Evolutionary conservation across 192 early-diverging fungal species (phyloP), one percentile per base, ranked within the genome.

Genomic region (Haplosporangium gracile): DNA sequence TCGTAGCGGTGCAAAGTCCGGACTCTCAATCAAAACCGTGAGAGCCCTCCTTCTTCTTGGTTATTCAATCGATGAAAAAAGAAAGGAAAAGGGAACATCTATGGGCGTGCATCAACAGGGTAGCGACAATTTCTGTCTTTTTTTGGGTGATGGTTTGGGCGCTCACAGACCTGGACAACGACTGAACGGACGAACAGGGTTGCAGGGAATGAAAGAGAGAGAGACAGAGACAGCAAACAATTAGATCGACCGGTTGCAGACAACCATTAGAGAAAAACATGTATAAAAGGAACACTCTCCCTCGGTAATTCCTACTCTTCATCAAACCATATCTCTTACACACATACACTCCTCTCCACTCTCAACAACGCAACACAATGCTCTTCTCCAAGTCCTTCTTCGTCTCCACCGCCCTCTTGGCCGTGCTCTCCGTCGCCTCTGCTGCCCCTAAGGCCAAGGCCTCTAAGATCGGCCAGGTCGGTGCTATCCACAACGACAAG

Each of bases 311-410:
- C 29, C 26, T 32, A 65, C 60, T 65, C 60, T 29, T 32, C 60
- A 65, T 65, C 60, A 65, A 65, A 65, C 60, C n/a, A 65, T 34
- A 11, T 65, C 60, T 65, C 49, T 51, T 22, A 20, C 49, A 20
- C 49, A 18, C 49, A 20, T 18, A 51, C 49, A 51, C 18, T 18
- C 60, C 60, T 29, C 60, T 65, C 60, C 29, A 29, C 60, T 65
- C 26, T 29, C 11, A 65, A 26, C 24, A 63, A 63, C 60, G 32
- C 60, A 39, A 39, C 72, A 80, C 24, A 47, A 84, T 84, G 82
- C 45, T 84, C 29, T 84, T 84, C 77, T 68, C 69, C 32, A 84
- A 84, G 77, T 79, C 82, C 10, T n/a, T 78, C 45, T 9, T 85
- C 75, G 57, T 73, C 47, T 47, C 83, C 53, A 68, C 83, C 53